Conservation (phyloP, 2,329 filamentous ascomycete genomes). For the Nothophaeocryptopus gaeumannii region DNA sequence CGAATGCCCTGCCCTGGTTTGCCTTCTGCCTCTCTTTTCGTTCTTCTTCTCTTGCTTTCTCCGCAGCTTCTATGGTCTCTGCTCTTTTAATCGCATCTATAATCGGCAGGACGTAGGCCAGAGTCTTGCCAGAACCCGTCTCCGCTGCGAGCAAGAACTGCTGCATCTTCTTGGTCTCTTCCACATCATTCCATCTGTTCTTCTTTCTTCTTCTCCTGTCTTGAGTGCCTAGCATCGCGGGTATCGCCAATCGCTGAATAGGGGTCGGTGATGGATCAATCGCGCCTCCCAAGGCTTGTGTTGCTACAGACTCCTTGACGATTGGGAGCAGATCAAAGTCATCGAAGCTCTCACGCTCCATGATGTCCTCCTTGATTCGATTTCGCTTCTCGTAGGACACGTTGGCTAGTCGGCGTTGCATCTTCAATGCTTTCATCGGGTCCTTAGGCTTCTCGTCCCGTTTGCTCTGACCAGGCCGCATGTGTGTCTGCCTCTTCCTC, state of each 20-base stretch:
- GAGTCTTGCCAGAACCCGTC: slow-evolving; percentile 94
- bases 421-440: slow-evolving; percentile 80
- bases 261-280: slow-evolving; percentile 78
- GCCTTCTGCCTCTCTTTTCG: slow-evolving; percentile 27
- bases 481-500: slow-evolving; percentile 53
- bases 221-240: slow-evolving; percentile 65
- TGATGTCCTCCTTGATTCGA: slow-evolving; percentile 60
- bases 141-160: slow-evolving; percentile 87
- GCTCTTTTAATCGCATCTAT: slow-evolving; percentile 81
- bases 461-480: slow-evolving; percentile 41
- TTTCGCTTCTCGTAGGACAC: slow-evolving; percentile 70
- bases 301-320: slow-evolving; percentile 67
- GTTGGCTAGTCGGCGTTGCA: slow-evolving; percentile 77
- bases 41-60: slow-evolving; percentile 31
- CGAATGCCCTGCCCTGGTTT: slow-evolving; percentile 48
- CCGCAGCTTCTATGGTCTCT: slow-evolving; percentile 55
- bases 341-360: slow-evolving; percentile 73
- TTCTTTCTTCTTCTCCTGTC: slow-evolving; percentile 37
- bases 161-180: slow-evolving; percentile 45
- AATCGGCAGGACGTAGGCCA: slow-evolving; percentile 83
- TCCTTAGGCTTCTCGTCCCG: slow-evolving; percentile 49
- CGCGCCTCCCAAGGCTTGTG: slow-evolving; percentile 72
- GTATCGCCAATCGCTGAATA: slow-evolving; percentile 85
- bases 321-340: slow-evolving; percentile 72
- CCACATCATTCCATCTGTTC: slow-evolving; percentile 29